Evolutionary conservation across 2,329 filamentous ascomycete genomes (phyloP), one percentile per base, ranked within the genome.

Genomic region (Talaromyces funiculosus): DNA sequence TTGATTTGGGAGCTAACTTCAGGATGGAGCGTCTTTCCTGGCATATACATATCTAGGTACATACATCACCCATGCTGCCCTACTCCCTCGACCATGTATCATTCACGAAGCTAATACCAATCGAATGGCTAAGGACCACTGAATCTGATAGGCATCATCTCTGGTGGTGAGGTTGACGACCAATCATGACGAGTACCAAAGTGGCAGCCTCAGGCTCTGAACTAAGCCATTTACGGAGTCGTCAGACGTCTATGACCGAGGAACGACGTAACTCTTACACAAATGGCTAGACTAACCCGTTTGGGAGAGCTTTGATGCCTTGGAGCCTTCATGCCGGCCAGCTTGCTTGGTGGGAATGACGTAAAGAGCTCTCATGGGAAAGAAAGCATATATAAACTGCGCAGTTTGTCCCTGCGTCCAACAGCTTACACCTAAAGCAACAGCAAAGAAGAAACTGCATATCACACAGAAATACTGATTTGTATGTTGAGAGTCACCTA

Each of bases 211-310:
- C 37, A 22, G 24, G 14, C n/a, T 14, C 2, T 10, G 3, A 33
- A 9, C 53, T 56, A 43, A 20, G 4, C 38, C 53, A 7, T 43
- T 43, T 56, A 31, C 22, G 16, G 38, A 43, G n/a, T 5, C n/a
- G n/a, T n/a, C n/a, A n/a, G 8, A 12, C 43, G 22, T 29, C 24
- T 4, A 53, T 55, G 42, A 61, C 54, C 33, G 43, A 45, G 43
- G 20, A 54, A 61, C 60, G 60, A 58, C 60, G 60, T 56, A 61
- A 61, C 2, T 47, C 60, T 61, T 54, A 61, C 60, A 58, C 45
- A 51, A 51, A 26, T 22, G 10, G 6, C n/a, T 16, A 10, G n/a
- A 10, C 47, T 33, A 51, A 33, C 26, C 47, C 47, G 29, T 35
- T 26, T 10, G 7, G 49, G 57, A 42, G 12, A 14, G 18, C 12